Base-by-base conservation (phyloP, 345 rosid genomes). In the Syzygium aqueum region DNA sequence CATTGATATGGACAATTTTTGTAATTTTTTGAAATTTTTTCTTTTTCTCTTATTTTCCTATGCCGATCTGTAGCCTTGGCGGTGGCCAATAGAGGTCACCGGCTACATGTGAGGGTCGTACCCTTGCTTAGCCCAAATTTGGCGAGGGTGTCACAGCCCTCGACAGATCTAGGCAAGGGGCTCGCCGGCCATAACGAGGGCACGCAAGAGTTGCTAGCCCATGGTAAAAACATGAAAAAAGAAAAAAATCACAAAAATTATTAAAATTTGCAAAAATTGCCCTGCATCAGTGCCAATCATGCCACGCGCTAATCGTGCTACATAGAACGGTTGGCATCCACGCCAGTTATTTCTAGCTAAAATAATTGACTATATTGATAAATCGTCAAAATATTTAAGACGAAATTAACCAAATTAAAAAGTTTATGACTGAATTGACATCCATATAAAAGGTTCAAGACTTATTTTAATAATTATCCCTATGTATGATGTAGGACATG, bases 291-390 rank as follows among this genome's bases (percentile, higher is more conserved):
- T 4, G 14, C 28, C 25, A 1, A 23, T 4, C 46, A 43, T 43
- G 46, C 46, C 7, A 43, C 1, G n/a, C 1, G 25, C 7, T 0
- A 4, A 5, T 1, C 0, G 2, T 56, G 27, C 14, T n/a, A 54
- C 3, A 1, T 3, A 54, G 1, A 11, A 56, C 25, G 0, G 8
- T 0, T 1, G 0, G 5, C 0, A 11, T 56, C 27, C 13, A 56
- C 12, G 8, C 23, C 0, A 57, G 0, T 1, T 57, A 25, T 57
- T 57, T 57, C 13, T 25, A 10, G 11, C 14, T 13, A 57, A 12
- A 56, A 56, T 56, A 0, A 57, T 23, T 5, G 0, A 57, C 5
- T 57, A 57, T 4, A n/a, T n/a, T 57, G 63, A 6, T 13, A 57
- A 57, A 57, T 25, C 28, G 0, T 43, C 46, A 43, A 43, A 23